phyloP scores from a whole-genome alignment of 2,329 filamentous ascomycete species.

The Coleophoma eucalyptorum region DNA sequence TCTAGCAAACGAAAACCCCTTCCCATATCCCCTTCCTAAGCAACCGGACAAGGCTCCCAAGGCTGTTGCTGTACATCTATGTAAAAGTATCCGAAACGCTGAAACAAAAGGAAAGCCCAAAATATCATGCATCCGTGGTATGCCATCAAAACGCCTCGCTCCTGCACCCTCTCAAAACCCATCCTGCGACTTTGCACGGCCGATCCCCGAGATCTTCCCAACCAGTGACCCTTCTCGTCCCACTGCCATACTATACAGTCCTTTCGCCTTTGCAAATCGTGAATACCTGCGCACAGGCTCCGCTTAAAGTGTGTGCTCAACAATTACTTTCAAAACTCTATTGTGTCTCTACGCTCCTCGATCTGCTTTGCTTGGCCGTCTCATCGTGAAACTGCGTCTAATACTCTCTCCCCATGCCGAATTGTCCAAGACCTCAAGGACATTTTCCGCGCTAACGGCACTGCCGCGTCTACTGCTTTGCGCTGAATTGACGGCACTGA shows the following conservation, averaged over 20 bases:
- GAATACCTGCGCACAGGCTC: conserved; percentile 6
- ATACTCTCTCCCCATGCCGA: conserved; percentile 94
- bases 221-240: conserved; percentile 5
- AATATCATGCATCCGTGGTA: conserved; percentile 6
- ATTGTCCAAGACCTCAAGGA: conserved; percentile 81
- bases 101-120: conserved; percentile 5
- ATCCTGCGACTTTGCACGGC: conserved; percentile 17
- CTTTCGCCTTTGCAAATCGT: not conserved
- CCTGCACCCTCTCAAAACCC: conserved; percentile 10
- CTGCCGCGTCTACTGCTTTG: conserved; percentile 61
- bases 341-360: conserved; percentile 11
- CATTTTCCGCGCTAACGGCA: conserved; percentile 69
- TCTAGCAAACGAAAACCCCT: not conserved
- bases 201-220: conserved; percentile 8
- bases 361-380: conserved; percentile 33
- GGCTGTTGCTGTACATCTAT: not conserved
- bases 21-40: not conserved
- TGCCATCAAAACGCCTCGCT: conserved; percentile 5
- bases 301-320: conserved; percentile 4
- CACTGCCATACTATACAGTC: not conserved
- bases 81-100: conserved; percentile 3
- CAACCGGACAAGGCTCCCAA: too few species aligned
- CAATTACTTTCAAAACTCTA: conserved; percentile 11
- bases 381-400: conserved; percentile 75
- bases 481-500: conserved; percentile 11